Base-by-base conservation (phyloP, 2,329 filamentous ascomycete genomes). In the Gnomoniopsis smithogilvyi region DNA sequence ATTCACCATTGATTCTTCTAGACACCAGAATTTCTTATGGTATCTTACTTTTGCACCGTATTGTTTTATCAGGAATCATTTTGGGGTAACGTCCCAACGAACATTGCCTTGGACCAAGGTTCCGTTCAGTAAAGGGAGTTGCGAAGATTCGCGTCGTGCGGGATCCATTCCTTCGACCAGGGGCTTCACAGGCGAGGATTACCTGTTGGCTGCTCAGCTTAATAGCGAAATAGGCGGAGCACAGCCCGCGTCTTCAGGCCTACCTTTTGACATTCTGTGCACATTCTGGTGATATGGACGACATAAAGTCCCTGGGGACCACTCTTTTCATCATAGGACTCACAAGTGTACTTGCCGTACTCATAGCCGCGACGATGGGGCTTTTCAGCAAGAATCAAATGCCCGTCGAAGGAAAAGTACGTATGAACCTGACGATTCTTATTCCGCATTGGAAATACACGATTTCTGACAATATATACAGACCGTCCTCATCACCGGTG, bases 401-500 rank as follows among this genome's bases (percentile, higher is more conserved):
- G 78, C 85, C 87, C 53, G 90, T 97, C 12, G 86, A 92, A 67
- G 92, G 92, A 72, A 90, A 89, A 80, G 93, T 95, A 72, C 53
- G 78, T 69, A 15, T 59, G 21, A 43, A 34, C 3, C 49, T 21
- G 56, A 50, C 47, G 12, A 19, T 12, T 30, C 14, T 17, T 14
- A 4, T 12, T 14, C 3, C 48, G 24, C 7, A 36, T 14, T 14
- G 24, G 21, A 26, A 11, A 19, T 24, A n/a, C 15, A 48, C 45
- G 26, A 12, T 43, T 6, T 11, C 61, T 62, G 17, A 62, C 38
- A 30, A 21, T n/a, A 43, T 4, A 6, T 12, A 30, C 64, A 90
- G 87, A 89, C 87, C 2, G 80, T 88, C 10, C 71, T 91, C 45
- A 78, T 91, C 55, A 91, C 89, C 0, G 89, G 88, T 49, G 87